Evolutionary conservation across 257 asterid genomes (phyloP).

Genomic region (Solanum habrochaites): DNA sequence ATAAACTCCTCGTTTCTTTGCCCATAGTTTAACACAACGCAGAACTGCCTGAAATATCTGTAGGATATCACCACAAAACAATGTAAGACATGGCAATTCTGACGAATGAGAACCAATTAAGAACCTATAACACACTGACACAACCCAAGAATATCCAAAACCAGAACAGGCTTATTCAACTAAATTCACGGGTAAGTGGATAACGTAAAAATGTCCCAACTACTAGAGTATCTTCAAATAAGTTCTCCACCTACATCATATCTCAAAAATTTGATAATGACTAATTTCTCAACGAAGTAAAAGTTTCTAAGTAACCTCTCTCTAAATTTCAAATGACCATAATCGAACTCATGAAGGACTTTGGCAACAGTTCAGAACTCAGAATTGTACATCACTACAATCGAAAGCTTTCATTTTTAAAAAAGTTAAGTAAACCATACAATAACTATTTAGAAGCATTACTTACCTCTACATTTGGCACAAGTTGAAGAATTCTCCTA

Average conservation of each 20-base stretch:
- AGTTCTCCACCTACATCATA: neutral
- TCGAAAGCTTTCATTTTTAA: neutral
- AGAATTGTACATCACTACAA: neutral
- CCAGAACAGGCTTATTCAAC: neutral
- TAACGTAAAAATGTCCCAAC: neutral
- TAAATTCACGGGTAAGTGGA: neutral
- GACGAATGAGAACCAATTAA: neutral
- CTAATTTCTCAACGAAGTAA: neutral
- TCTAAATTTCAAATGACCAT: neutral
- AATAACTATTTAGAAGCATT: neutral
- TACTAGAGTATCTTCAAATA: neutral
- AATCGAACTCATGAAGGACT: neutral
- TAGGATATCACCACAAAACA: neutral
- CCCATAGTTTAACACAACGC: conserved; percentile 49
- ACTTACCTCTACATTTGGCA: conserved; percentile 39
- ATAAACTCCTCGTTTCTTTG: conserved; percentile 50
- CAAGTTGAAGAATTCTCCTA: conserved; percentile 26
- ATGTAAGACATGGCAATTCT: neutral
- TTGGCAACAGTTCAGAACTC: neutral
- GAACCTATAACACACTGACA: neutral
- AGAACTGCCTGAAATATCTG: conserved; percentile 40
- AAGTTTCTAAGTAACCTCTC: neutral
- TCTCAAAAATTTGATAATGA: neutral
- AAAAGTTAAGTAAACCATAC: neutral
- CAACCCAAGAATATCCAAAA: neutral